A percentile compares a stretch with the other conserved stretches of the same genome.
Conservation (phyloP, 495 filamentous ascomycete species). For the Venustampulla echinocandica region DNA sequence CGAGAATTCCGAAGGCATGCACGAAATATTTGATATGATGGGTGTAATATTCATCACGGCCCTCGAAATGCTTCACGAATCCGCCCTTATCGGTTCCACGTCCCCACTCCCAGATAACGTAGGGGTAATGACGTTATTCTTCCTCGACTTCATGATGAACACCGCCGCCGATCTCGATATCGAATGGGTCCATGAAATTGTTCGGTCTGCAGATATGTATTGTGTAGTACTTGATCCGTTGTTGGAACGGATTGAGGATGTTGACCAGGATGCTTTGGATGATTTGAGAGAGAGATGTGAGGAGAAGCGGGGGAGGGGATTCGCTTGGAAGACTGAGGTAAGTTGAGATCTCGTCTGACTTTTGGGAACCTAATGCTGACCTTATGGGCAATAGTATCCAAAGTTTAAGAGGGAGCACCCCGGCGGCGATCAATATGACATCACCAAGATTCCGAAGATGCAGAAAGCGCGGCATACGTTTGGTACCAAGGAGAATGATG, state of each 20-base stretch:
- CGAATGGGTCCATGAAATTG: constrained; percentile 3
- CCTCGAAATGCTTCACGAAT: constrained; percentile 24
- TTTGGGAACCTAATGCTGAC: neutral
- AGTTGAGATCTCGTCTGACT: neutral
- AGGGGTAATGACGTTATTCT: constrained; percentile 25
- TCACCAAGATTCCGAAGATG: constrained; percentile 5
- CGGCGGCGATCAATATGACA: constrained; percentile 6
- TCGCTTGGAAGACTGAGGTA: constrained; percentile 7
- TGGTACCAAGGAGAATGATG: neutral
- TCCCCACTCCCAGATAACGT: constrained; percentile 27
- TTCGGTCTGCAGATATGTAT: neutral
- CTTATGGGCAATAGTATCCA: neutral
- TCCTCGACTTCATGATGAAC: constrained; percentile 17
- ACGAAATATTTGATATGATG: constrained; percentile 14
- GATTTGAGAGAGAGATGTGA: constrained; percentile 4
- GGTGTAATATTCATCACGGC: constrained; percentile 26
- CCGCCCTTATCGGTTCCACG: constrained; percentile 20
- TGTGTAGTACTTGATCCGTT: neutral
- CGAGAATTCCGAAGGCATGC: constrained; percentile 21
- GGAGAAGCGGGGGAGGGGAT: neutral
- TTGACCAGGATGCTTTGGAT: constrained; percentile 1
- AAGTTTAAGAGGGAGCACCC: constrained; percentile 4
- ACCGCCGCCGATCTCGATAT: neutral
- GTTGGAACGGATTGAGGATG: neutral
- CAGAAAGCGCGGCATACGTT: constrained; percentile 1